These are phyloP conservation scores for Pogostemon cablin DNA, from an alignment of 257 asterid species.

Conservation along the genomic window DNA sequence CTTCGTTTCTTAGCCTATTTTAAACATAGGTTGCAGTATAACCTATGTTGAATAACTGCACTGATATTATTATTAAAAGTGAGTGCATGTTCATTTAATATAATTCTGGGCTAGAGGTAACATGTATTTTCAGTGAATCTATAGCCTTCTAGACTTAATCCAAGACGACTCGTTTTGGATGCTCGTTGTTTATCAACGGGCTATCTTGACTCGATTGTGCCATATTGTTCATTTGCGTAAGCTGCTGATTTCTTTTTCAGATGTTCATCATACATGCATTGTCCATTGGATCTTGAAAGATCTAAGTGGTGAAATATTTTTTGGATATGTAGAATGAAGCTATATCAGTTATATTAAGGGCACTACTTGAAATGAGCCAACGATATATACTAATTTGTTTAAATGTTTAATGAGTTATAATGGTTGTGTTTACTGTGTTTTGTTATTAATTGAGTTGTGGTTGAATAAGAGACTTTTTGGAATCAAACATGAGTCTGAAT, in stretches of 20 bases:
- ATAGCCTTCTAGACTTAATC: background rate
- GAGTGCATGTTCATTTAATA: conserved; percentile 17
- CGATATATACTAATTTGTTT: too few species aligned
- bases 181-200: background rate
- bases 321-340: background rate
- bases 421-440: too few species aligned
- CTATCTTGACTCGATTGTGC: background rate
- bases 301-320: background rate
- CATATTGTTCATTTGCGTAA: background rate
- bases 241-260: background rate
- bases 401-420: too few species aligned
- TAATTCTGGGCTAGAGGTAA: too few species aligned
- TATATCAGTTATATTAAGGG: too few species aligned
- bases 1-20: background rate
- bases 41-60: background rate
- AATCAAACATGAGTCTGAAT: too few species aligned
- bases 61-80: background rate
- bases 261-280: background rate
- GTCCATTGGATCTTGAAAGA: background rate
- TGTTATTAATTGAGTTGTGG: too few species aligned
- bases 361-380: too few species aligned
- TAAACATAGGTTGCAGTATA: background rate
- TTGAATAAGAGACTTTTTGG: too few species aligned
- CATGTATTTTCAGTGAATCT: background rate
- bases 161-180: background rate